These are phyloP conservation scores for Ilyonectria mors-panacis DNA, from an alignment of 2,329 filamentous ascomycete genomes.

Conservation along the genomic window DNA sequence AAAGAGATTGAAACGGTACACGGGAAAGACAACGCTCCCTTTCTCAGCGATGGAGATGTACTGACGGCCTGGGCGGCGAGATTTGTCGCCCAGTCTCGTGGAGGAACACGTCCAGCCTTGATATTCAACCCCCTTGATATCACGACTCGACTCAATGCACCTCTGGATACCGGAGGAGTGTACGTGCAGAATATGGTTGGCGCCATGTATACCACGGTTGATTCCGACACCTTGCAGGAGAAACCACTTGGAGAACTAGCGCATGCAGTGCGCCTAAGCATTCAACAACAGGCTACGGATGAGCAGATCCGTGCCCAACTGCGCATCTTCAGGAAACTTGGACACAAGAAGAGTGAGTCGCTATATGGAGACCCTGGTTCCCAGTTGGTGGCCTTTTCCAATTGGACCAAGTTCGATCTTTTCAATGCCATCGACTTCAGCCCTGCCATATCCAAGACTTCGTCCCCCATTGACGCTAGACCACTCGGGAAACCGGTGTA, in stretches of 20 bases:
- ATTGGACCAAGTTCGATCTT: slow-evolving; percentile 8
- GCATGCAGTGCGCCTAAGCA: slow-evolving; percentile 5
- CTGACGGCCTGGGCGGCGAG: slow-evolving; percentile 1
- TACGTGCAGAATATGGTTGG: not conserved
- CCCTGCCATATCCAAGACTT: not conserved
- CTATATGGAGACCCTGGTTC: slow-evolving; percentile 7
- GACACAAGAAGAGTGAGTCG: not conserved
- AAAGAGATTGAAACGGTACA: not conserved
- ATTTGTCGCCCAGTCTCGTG: not conserved
- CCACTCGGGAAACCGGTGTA: not conserved
- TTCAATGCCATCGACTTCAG: slow-evolving; percentile 16
- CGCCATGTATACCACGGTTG: not conserved
- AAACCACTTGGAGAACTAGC: not conserved
- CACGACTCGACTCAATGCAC: not conserved
- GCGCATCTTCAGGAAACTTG: not conserved
- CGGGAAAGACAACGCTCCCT: not conserved
- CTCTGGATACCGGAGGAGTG: not conserved
- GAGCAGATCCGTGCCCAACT: slow-evolving; percentile 15
- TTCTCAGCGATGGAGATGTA: slow-evolving; percentile 11
- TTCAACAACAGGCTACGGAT: slow-evolving; percentile 13
- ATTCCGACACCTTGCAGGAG: not conserved
- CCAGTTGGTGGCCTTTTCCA: slow-evolving; percentile 6
- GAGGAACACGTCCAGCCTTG: not conserved
- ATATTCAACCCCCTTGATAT: slow-evolving; percentile 3
- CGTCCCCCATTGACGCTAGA: not conserved